Conservation (phyloP, 2,329 filamentous ascomycete genomes). For the Calonectria montana region DNA sequence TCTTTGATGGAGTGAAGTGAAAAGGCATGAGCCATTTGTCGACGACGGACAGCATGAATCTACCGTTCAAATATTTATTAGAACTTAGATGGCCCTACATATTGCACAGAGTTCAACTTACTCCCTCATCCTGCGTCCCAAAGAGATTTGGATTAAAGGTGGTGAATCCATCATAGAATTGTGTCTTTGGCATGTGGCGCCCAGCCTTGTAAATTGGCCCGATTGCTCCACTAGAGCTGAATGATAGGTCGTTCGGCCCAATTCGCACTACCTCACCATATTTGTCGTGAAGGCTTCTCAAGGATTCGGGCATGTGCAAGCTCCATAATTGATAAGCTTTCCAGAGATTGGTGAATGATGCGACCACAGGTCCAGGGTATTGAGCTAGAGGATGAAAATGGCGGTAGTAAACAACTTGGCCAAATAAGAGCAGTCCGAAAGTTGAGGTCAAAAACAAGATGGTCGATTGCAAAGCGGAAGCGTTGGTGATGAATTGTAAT, state of each 20-base stretch:
- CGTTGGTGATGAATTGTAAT: not conserved
- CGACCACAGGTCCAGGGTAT: slow-evolving; percentile 6
- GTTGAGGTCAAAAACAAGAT: not conserved
- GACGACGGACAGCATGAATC: slow-evolving; percentile 16
- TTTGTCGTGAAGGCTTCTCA: not conserved
- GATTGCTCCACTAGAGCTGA: slow-evolving; percentile 1
- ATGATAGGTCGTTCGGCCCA: slow-evolving; percentile 17
- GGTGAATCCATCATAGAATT: slow-evolving; percentile 21
- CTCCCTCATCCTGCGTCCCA: slow-evolving; percentile 9
- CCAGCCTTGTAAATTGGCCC: slow-evolving; percentile 16
- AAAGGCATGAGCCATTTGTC: slow-evolving; percentile 20
- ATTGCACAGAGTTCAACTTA: not conserved
- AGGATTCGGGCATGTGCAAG: slow-evolving; percentile 9
- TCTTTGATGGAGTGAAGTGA: slow-evolving; percentile 8
- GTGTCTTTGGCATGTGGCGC: slow-evolving; percentile 6
- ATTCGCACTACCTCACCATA: slow-evolving; percentile 15
- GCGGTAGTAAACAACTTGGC: slow-evolving; percentile 2
- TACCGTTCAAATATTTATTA: not conserved
- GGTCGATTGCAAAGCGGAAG: not conserved
- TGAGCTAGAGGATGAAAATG: slow-evolving; percentile 4
- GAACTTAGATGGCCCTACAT: not conserved
- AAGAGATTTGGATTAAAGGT: slow-evolving; percentile 21
- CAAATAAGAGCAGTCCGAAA: not conserved
- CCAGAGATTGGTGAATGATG: slow-evolving; percentile 14
- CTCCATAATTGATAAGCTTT: slow-evolving; percentile 15